Conservation (phyloP, 768 basidiomycete genomes). For the Clitopilus passeckerianus region DNA sequence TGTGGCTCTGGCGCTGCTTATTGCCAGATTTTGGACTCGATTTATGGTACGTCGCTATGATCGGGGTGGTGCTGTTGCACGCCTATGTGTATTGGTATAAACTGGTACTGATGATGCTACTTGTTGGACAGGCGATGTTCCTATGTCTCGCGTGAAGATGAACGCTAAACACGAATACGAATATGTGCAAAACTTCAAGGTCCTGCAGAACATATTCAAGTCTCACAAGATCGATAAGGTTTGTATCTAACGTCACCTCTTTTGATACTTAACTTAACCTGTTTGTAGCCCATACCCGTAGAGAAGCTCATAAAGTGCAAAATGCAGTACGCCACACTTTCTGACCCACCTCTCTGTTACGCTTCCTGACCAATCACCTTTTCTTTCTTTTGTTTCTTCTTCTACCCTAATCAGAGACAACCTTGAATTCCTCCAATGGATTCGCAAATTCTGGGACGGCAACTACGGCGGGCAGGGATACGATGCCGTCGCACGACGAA, state of each 20-base stretch:
- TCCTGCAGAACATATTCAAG: conserved; percentile 92
- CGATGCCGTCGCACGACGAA: conserved; percentile 78
- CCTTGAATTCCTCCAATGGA: conserved; percentile 97
- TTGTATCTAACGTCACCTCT: conserved; percentile 13
- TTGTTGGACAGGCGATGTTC: conserved; percentile 67
- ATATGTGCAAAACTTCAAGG: conserved; percentile 91
- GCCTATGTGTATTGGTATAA: neutral
- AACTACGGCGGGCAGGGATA: conserved; percentile 88
- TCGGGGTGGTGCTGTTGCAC: conserved; percentile 9
- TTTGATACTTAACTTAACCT: conserved; percentile 3
- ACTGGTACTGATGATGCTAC: neutral
- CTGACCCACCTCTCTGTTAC: neutral
- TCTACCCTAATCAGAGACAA: conserved; percentile 65
- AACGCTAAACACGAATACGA: conserved; percentile 96
- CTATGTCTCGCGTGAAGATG: conserved; percentile 93
- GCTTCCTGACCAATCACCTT: neutral
- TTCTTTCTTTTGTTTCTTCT: conserved; percentile 1
- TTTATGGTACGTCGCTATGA: conserved; percentile 64
- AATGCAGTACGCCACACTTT: conserved; percentile 77
- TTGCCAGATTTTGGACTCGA: conserved; percentile 92
- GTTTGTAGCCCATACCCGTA: conserved; percentile 82
- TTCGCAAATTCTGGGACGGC: conserved; percentile 92
- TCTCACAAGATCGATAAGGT: conserved; percentile 93
- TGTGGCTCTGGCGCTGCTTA: conserved; percentile 90
- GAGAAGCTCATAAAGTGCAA: conserved; percentile 95